Evolutionary conservation across 192 early-diverging fungal species (phyloP).

Genomic region (Coemansia sp.): DNA sequence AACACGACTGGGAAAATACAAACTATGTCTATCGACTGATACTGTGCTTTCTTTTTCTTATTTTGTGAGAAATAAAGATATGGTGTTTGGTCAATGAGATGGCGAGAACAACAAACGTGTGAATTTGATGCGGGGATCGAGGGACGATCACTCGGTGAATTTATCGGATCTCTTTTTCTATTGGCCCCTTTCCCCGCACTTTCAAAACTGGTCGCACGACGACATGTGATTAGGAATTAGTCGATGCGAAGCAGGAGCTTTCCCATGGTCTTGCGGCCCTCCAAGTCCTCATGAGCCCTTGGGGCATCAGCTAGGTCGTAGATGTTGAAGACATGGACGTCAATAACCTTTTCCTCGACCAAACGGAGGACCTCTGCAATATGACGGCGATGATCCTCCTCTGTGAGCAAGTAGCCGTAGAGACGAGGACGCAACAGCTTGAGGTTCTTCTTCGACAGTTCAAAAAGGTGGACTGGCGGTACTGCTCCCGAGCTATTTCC

Average conservation of each 20-base stretch:
- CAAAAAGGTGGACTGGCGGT: slow-evolving; percentile 62
- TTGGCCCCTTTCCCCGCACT: neutral
- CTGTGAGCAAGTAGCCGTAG: slow-evolving; percentile 68
- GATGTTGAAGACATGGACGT: slow-evolving; percentile 71
- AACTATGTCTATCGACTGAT: slow-evolving; percentile 1
- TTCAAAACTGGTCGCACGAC: neutral
- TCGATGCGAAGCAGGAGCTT: slow-evolving; percentile 63
- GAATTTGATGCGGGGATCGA: neutral
- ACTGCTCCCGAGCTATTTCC: slow-evolving; percentile 88
- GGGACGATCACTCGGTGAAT: slow-evolving; percentile 10
- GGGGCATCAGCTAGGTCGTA: slow-evolving; percentile 77
- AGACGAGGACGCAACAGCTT: slow-evolving; percentile 74
- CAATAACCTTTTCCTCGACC: slow-evolving; percentile 62
- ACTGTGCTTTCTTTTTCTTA: neutral
- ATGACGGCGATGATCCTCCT: slow-evolving; percentile 68
- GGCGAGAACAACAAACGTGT: neutral
- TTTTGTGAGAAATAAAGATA: neutral
- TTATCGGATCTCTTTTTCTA: neutral
- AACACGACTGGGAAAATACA: slow-evolving; percentile 3
- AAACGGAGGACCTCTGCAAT: slow-evolving; percentile 53
- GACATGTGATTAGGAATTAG: neutral
- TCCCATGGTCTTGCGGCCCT: slow-evolving; percentile 71
- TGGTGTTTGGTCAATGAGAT: neutral
- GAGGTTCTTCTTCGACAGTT: slow-evolving; percentile 72
- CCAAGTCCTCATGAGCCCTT: slow-evolving; percentile 78